Evolutionary conservation across 371 early-diverging fungal species (phyloP).

Genomic region (Conidiobolus coronatus): DNA sequence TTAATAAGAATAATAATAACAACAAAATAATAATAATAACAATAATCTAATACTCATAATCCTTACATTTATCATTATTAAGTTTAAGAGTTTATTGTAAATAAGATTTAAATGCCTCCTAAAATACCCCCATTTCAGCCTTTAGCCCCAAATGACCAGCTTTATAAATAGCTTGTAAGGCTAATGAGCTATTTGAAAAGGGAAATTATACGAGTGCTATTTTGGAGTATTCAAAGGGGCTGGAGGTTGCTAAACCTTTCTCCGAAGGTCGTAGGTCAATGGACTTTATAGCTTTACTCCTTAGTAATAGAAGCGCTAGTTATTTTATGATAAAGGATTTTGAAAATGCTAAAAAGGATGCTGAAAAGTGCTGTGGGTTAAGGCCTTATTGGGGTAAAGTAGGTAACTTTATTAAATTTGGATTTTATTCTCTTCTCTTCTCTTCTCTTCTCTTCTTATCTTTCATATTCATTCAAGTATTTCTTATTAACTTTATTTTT

Average conservation of each 20-base stretch:
- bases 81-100: too few relatives aligned
- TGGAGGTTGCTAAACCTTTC: slow-evolving; percentile 12
- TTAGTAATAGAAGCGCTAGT: slow-evolving; percentile 45
- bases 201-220: slow-evolving; percentile 25
- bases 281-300: slow-evolving; percentile 24
- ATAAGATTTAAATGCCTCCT: background rate
- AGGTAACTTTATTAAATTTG: background rate
- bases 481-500: slow-evolving; percentile 5
- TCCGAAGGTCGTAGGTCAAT: slow-evolving; percentile 10
- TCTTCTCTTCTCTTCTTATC: too few relatives aligned
- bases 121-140: slow-evolving; percentile 5
- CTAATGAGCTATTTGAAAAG: slow-evolving; percentile 32
- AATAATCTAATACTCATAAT: too few relatives aligned
- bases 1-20: too few relatives aligned
- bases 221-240: slow-evolving; percentile 32
- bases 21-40: too few relatives aligned
- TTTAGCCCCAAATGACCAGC: slow-evolving; percentile 17
- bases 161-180: slow-evolving; percentile 15
- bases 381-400: slow-evolving; percentile 56
- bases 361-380: slow-evolving; percentile 23
- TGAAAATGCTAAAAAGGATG: slow-evolving; percentile 36
- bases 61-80: too few relatives aligned
- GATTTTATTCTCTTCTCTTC: too few relatives aligned
- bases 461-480: background rate
- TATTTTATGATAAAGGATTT: slow-evolving; percentile 19